phyloP scores from a whole-genome alignment of 306 rosid species.

The Lathyrus sativus region DNA sequence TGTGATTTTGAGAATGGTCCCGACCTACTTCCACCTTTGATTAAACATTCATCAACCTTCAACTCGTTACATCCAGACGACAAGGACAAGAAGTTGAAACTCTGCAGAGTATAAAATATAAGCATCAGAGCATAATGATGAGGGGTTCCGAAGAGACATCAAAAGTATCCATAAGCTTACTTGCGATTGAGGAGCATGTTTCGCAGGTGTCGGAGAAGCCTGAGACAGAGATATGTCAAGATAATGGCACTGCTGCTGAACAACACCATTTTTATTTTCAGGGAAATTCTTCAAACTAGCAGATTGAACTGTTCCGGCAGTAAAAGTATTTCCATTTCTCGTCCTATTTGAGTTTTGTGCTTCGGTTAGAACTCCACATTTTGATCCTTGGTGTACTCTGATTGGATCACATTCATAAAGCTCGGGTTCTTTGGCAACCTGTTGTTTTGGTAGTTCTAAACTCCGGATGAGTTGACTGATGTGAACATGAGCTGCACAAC shows the following conservation, averaged over 20 bases:
- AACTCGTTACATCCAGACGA: slow-evolving; percentile 52
- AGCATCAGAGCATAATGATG: slow-evolving; percentile 32
- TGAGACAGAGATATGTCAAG: slow-evolving; percentile 39
- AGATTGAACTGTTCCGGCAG: slow-evolving; percentile 37
- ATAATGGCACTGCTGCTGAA: slow-evolving; percentile 44
- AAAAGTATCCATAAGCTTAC: slow-evolving; percentile 44
- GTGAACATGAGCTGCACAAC: slow-evolving; percentile 68
- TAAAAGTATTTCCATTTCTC: slow-evolving; percentile 38
- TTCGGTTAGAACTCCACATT: slow-evolving; percentile 41
- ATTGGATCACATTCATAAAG: slow-evolving; percentile 34
- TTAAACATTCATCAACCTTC: slow-evolving; percentile 40
- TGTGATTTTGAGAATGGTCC: slow-evolving; percentile 53
- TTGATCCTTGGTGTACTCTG: slow-evolving; percentile 45
- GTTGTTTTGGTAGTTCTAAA: slow-evolving; percentile 43
- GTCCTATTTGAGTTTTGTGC: slow-evolving; percentile 34
- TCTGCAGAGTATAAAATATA: slow-evolving; percentile 47
- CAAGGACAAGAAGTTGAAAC: slow-evolving; percentile 61
- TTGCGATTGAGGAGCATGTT: slow-evolving; percentile 51
- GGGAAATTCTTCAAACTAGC: slow-evolving; percentile 27
- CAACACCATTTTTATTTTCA: slow-evolving; percentile 45
- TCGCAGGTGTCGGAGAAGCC: slow-evolving; percentile 23
- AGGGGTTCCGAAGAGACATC: slow-evolving; percentile 5
- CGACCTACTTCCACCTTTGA: slow-evolving; percentile 45
- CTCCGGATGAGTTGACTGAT: slow-evolving; percentile 59
- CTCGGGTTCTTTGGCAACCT: slow-evolving; percentile 30